Evolutionary conservation across 129 eudicot species (phyloP), one percentile per base, ranked within the genome.

Genomic region (Flaveria brownii): DNA sequence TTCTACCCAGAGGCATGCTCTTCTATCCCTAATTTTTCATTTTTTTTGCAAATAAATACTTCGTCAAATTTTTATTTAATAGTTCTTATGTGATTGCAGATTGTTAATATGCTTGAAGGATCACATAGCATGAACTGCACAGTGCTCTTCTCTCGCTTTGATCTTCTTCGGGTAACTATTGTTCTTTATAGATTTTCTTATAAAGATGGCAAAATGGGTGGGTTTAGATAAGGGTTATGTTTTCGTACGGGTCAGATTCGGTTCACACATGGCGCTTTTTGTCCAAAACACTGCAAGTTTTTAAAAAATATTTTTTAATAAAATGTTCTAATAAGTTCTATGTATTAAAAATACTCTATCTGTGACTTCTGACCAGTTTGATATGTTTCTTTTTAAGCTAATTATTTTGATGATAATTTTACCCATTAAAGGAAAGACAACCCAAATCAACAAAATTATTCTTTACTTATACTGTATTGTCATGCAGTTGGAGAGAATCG

Each of bases 401-500:
- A 20, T 10, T 56, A 22, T 56, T 56, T 9, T 56, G 63, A 20
- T 56, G 30, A 1, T n/a, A 23, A 14, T n/a, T 15, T 68, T 49
- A 70, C 75, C 63, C 23, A 7, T 71, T 51, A 26, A 13, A 50
- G 62, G 49, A 13, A 30, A 71, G 6, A 7, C 56, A 6, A 50
- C 63, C 42, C 10, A 20, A 51, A 30, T 50, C 2, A 9, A 71
- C 75, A 4, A 11, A 57, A 0, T 41, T 18, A 16, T 46, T 77
- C 5, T 26, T 10, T 16, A 36, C 7, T n/a, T 52, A 0, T 52
- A 43, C 33, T 67, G 43, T 52, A 43, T 23, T 67, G 33, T 16
- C 70, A n/a, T 78, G 68, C 76, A 94, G 99, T 84, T 94, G 78
- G 99, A 91, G 89, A 87, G 99, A 74, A 82, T 91, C 70, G 99